Percentiles rank a stretch among this genome's conserved stretches.
phyloP scores from a whole-genome alignment of 805 yeast genomes.

The Kuraishia hungarica region DNA sequence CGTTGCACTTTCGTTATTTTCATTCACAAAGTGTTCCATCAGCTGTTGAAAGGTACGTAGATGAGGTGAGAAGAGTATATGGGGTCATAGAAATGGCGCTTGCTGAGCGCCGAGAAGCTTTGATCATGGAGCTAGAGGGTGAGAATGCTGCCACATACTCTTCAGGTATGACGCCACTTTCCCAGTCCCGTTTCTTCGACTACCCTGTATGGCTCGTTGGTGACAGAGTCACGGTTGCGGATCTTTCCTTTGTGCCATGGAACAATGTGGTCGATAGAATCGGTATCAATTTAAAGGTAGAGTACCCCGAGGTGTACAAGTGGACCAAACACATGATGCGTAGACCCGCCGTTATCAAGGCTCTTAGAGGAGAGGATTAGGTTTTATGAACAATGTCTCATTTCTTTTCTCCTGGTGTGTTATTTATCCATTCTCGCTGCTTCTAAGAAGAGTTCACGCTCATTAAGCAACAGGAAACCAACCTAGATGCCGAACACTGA shows the following conservation, averaged over 20 bases:
- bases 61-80: slow-evolving; percentile 87
- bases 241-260: slow-evolving; percentile 92
- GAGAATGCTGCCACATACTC: slow-evolving; percentile 84
- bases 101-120: slow-evolving; percentile 85
- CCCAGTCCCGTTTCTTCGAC: slow-evolving; percentile 80
- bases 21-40: slow-evolving; percentile 79
- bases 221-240: slow-evolving; percentile 77
- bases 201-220: slow-evolving; percentile 95
- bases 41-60: slow-evolving; percentile 85
- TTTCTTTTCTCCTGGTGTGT: neutral
- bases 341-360: slow-evolving; percentile 84
- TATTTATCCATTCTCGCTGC: neutral
- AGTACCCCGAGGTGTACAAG: slow-evolving; percentile 91
- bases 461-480: neutral
- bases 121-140: slow-evolving; percentile 80
- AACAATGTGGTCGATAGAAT: slow-evolving; percentile 90
- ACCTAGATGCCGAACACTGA: neutral
- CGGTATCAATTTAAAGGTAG: slow-evolving; percentile 79
- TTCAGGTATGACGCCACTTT: slow-evolving; percentile 80
- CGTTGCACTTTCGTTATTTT: slow-evolving; percentile 86
- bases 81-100: slow-evolving; percentile 93
- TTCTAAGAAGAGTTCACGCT: neutral
- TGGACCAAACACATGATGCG: slow-evolving; percentile 97
- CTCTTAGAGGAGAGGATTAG: slow-evolving; percentile 43
- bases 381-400: neutral